These are phyloP conservation scores for Asterella californica DNA, from an alignment of 225 moss, liverwort and hornwort species.

Conservation along the genomic window DNA sequence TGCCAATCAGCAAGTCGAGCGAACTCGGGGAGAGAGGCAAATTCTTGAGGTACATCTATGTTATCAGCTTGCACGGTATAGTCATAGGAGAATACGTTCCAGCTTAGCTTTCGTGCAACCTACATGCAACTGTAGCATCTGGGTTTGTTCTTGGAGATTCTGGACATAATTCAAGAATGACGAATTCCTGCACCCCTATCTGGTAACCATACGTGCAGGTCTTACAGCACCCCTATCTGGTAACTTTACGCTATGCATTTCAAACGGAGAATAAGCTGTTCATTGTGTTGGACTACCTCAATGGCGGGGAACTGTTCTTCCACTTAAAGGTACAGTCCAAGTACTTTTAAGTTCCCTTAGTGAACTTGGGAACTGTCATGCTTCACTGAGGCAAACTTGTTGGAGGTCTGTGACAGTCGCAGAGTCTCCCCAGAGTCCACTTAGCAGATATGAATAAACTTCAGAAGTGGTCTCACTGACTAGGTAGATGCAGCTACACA, in stretches of 20 bases:
- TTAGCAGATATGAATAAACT: neutral
- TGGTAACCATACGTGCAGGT: constrained; percentile 7
- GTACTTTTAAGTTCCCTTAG: too few species aligned
- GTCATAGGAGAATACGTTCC: too few species aligned
- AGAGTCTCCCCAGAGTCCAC: too few species aligned
- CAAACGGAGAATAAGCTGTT: constrained; percentile 20
- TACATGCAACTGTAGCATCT: too few species aligned
- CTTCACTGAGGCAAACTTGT: neutral
- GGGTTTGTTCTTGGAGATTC: too few species aligned
- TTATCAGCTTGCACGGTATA: too few species aligned
- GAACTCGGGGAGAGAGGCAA: constrained; percentile 9
- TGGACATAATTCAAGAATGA: too few species aligned
- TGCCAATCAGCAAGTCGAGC: constrained; percentile 16
- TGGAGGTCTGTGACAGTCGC: too few species aligned
- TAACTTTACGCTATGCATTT: constrained; percentile 16
- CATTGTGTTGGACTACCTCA: constrained; percentile 18
- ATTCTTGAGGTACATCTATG: constrained; percentile 21
- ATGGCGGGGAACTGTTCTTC: constrained; percentile 21
- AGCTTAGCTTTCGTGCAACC: too few species aligned
- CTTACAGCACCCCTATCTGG: constrained; percentile 16
- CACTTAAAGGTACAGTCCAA: constrained; percentile 14
- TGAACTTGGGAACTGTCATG: neutral
- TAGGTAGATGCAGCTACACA: neutral
- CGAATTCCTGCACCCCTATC: too few species aligned
- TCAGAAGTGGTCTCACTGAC: neutral